A percentile compares a stretch with the other conserved stretches of the same genome.
Conservation (phyloP, 2,329 filamentous ascomycete genomes). For the Beauveria scarabaeidicola region DNA sequence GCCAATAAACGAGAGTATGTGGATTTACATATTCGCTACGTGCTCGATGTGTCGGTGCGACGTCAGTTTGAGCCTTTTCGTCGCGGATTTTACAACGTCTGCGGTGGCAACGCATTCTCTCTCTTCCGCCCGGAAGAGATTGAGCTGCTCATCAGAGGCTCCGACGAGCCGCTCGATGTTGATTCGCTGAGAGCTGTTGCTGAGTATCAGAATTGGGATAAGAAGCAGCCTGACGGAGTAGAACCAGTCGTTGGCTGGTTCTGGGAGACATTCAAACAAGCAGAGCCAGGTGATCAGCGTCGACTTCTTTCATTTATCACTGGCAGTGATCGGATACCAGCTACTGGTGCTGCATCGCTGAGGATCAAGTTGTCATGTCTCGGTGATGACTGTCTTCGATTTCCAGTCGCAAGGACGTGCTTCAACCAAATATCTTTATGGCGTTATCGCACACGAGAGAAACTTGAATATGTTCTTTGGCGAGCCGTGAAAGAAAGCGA, state of each 20-base stretch:
- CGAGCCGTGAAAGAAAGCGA: slow-evolving; percentile 82
- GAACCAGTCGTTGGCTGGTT: slow-evolving; percentile 76
- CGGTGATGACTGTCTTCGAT: slow-evolving; percentile 65
- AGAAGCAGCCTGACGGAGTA: slow-evolving; percentile 41
- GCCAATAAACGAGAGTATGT: slow-evolving; percentile 79
- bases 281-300: slow-evolving; percentile 60
- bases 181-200: slow-evolving; percentile 66
- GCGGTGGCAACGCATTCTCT: slow-evolving; percentile 77
- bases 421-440: slow-evolving; percentile 80
- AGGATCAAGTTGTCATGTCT: slow-evolving; percentile 68
- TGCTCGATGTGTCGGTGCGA: slow-evolving; percentile 68
- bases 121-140: slow-evolving; percentile 89
- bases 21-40: slow-evolving; percentile 70
- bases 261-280: slow-evolving; percentile 70
- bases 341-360: slow-evolving; percentile 73
- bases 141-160: slow-evolving; percentile 76
- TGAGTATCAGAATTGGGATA: slow-evolving; percentile 72
- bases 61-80: slow-evolving; percentile 92
- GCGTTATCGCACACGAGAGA: slow-evolving; percentile 57
- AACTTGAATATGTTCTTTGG: slow-evolving; percentile 68
- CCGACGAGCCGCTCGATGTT: slow-evolving; percentile 76
- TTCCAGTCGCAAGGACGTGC: slow-evolving; percentile 80
- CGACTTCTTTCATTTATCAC: slow-evolving; percentile 81
- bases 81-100: slow-evolving; percentile 86
- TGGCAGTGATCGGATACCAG: slow-evolving; percentile 82